Conservation (phyloP, 495 filamentous ascomycete genomes). For the Podospora australis region DNA sequence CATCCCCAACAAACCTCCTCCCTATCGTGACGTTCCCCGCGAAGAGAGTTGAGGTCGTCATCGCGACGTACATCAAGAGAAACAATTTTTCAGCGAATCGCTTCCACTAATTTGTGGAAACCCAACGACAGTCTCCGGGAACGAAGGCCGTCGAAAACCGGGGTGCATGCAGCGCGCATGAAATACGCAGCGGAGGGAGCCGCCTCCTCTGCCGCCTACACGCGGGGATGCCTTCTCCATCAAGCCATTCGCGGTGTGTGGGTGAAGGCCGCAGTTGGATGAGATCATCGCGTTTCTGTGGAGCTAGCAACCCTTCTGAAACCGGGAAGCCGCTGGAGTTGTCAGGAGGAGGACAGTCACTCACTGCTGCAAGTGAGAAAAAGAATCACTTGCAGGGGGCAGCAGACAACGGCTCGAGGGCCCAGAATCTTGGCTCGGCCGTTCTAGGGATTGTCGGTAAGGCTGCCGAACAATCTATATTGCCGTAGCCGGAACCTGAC, state of each 20-base stretch:
- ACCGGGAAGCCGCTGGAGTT: background rate
- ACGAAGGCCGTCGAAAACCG: background rate
- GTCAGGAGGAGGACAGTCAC: background rate
- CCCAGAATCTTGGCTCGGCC: slow-evolving; percentile 23
- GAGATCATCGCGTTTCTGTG: background rate
- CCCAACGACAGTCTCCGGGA: background rate
- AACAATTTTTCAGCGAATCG: background rate
- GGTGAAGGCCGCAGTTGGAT: slow-evolving; percentile 3
- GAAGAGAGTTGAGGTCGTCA: background rate
- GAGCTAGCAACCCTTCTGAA: background rate
- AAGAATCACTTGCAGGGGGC: background rate
- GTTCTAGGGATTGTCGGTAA: slow-evolving; percentile 18
- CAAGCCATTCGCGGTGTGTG: too few species aligned
- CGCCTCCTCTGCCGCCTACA: background rate
- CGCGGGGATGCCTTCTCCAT: background rate
- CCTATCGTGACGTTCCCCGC: background rate
- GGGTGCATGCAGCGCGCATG: background rate
- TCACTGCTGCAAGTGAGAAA: background rate
- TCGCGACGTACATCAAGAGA: too few species aligned
- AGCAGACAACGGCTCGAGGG: background rate
- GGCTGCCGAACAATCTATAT: slow-evolving; percentile 11
- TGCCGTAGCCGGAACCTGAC: slow-evolving; percentile 10
- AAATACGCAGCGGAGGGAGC: background rate
- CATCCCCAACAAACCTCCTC: background rate
- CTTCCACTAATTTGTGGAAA: background rate